phyloP scores from a whole-genome alignment of 2,329 filamentous ascomycete genomes.

The Penicillium sp. region DNA sequence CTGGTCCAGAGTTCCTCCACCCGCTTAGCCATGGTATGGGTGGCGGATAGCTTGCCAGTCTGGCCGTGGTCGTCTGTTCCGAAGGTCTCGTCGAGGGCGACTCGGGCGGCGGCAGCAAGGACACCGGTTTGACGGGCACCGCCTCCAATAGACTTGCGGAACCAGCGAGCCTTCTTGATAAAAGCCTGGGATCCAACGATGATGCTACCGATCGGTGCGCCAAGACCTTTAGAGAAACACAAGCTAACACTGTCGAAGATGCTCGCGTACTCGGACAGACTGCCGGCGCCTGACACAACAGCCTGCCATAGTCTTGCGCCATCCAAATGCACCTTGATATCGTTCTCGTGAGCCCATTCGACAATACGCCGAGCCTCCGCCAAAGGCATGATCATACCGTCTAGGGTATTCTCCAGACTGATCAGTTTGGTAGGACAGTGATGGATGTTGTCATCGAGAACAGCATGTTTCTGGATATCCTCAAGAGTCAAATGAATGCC shows the following conservation, averaged over 20 bases:
- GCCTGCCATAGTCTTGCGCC: conserved; percentile 82
- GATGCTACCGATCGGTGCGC: conserved; percentile 76
- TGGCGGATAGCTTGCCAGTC: conserved; percentile 59
- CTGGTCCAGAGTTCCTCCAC: conserved; percentile 66
- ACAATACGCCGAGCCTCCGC: conserved; percentile 67
- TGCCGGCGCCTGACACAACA: conserved; percentile 66
- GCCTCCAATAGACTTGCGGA: conserved; percentile 77
- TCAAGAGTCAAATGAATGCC: conserved; percentile 71
- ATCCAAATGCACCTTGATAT: conserved; percentile 71
- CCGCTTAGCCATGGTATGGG: conserved; percentile 62
- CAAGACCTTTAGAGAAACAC: conserved; percentile 80
- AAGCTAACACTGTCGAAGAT: conserved; percentile 73
- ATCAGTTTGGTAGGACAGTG: conserved; percentile 77
- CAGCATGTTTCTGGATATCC: conserved; percentile 66
- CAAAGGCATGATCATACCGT: conserved; percentile 75
- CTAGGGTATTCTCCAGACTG: conserved; percentile 80
- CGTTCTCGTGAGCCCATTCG: conserved; percentile 63
- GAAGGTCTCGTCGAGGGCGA: conserved; percentile 79
- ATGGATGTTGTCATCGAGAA: conserved; percentile 67
- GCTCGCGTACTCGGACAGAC: conserved; percentile 63
- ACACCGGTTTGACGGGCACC: conserved; percentile 75
- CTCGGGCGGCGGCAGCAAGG: conserved; percentile 69
- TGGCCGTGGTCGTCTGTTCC: conserved; percentile 56
- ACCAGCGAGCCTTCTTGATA: conserved; percentile 68
- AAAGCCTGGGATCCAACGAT: conserved; percentile 60